Evolutionary conservation across 805 yeast genomes (phyloP).

Genomic region (Kodamaea nitidulidarum): DNA sequence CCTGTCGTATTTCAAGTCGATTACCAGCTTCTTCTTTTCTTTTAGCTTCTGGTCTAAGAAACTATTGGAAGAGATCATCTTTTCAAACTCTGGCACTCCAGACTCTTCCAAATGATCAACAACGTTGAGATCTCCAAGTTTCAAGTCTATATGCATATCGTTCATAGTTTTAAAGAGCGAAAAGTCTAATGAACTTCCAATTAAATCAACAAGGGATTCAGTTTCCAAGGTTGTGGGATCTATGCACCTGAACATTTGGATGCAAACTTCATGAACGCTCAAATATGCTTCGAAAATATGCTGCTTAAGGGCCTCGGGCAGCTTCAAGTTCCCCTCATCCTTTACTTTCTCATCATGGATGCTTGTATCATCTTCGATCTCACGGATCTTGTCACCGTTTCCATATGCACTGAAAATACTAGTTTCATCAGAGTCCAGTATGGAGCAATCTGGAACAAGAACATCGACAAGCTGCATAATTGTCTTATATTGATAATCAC

Average conservation of each 20-base stretch:
- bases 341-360: neutral
- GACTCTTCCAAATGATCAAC: slow-evolving; percentile 70
- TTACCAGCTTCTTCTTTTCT: slow-evolving; percentile 37
- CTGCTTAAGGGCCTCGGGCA: slow-evolving; percentile 40
- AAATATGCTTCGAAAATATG: slow-evolving; percentile 69
- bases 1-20: slow-evolving; percentile 56
- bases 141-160: slow-evolving; percentile 63
- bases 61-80: slow-evolving; percentile 63
- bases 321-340: neutral
- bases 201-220: slow-evolving; percentile 65
- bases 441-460: slow-evolving; percentile 54
- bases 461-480: slow-evolving; percentile 73
- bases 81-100: slow-evolving; percentile 59
- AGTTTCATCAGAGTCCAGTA: slow-evolving; percentile 28
- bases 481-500: slow-evolving; percentile 87
- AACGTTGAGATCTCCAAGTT: slow-evolving; percentile 61
- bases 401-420: slow-evolving; percentile 36
- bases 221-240: slow-evolving; percentile 57
- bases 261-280: slow-evolving; percentile 56
- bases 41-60: slow-evolving; percentile 16
- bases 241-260: slow-evolving; percentile 66
- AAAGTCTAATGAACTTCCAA: slow-evolving; percentile 62
- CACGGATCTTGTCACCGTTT: neutral
- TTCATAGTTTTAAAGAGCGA: slow-evolving; percentile 54
- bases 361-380: slow-evolving; percentile 5